Base-by-base conservation (phyloP, 176 grass and related monocot species). In the Miscanthus lutarioriparius region DNA sequence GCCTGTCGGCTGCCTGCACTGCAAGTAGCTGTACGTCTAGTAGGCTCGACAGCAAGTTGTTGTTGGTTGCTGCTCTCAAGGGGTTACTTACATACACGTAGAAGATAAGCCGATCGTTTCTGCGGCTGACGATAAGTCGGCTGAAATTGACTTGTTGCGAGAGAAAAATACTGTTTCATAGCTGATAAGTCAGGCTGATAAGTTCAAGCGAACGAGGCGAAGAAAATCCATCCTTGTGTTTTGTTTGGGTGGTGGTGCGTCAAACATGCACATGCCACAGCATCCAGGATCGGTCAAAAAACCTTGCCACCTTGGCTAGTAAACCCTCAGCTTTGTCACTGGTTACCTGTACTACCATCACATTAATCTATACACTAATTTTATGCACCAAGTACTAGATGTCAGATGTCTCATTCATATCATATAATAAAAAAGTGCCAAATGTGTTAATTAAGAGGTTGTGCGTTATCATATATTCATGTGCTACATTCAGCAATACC, bases 191-290 rank as follows among this genome's bases (percentile, higher is more conserved):
- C n/a, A n/a, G n/a, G n/a, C n/a, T n/a, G n/a, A n/a, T n/a, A n/a
- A n/a, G n/a, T n/a, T n/a, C n/a, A n/a, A n/a, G n/a, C n/a, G n/a
- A n/a, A n/a, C n/a, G n/a, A n/a, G n/a, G n/a, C n/a, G n/a, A n/a
- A n/a, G 17, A 49, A 49, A 49, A 53, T 53, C 1, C 17, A 53
- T 53, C 1, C 49, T 53, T 53, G 49, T 53, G 67, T 32, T 53
- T 20, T 56, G 20, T 70, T 81, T 25, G 17, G 27, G 7, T 32
- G 72, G 47, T 67, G 22, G 61, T 53, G 30, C 38, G 82, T 76
- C 72, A 84, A 84, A 53, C 32, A 51, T 51, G 82, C 40, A 37
- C 58, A 75, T 66, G 72, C 65, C 71, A 83, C 40, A 49, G 38
- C 59, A 2, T 41, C 17, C 13, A 45, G 19, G 25, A 14, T 64